Percentiles rank a stretch among this genome's conserved stretches.
These are phyloP conservation scores for Reutealis trisperma DNA, from an alignment of 345 rosid species.

Conservation along the genomic window DNA sequence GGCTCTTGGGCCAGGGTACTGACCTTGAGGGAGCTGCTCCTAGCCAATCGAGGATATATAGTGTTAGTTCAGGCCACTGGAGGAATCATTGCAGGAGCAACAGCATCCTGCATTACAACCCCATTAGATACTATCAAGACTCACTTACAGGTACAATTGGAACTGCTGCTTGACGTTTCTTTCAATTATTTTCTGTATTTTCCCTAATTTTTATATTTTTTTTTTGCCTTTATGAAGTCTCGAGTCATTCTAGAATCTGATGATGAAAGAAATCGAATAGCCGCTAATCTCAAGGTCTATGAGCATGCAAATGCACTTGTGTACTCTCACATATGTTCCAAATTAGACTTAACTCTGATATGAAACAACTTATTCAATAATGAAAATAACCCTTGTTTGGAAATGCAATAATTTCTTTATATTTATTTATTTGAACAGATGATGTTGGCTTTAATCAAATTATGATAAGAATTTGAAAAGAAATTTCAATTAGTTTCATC, in stretches of 20 bases:
- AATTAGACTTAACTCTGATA: neutral
- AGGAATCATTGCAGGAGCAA: slow-evolving; percentile 93
- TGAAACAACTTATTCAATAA: neutral
- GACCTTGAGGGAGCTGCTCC: slow-evolving; percentile 49
- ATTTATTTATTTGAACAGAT: too few relatives aligned
- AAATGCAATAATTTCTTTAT: neutral
- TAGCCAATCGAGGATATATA: slow-evolving; percentile 51
- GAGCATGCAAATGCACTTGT: neutral
- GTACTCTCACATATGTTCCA: neutral
- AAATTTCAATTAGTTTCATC: too few relatives aligned
- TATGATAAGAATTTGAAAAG: too few relatives aligned
- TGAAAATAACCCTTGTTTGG: too few relatives aligned
- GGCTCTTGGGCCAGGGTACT: slow-evolving; percentile 63
- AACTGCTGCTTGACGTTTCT: slow-evolving; percentile 10
- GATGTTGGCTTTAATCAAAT: too few relatives aligned
- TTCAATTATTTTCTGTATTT: neutral
- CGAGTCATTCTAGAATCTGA: neutral
- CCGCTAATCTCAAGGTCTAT: too few relatives aligned
- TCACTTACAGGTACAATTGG: slow-evolving; percentile 73
- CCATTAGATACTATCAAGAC: slow-evolving; percentile 97
- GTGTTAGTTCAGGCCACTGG: slow-evolving; percentile 85
- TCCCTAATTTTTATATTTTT: neutral
- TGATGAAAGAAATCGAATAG: too few relatives aligned
- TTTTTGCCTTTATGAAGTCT: neutral
- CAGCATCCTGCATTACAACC: slow-evolving; percentile 89